Evolutionary conservation across 1,139 yeast genomes (phyloP).

Genomic region (Wickerhamomyces sp.): DNA sequence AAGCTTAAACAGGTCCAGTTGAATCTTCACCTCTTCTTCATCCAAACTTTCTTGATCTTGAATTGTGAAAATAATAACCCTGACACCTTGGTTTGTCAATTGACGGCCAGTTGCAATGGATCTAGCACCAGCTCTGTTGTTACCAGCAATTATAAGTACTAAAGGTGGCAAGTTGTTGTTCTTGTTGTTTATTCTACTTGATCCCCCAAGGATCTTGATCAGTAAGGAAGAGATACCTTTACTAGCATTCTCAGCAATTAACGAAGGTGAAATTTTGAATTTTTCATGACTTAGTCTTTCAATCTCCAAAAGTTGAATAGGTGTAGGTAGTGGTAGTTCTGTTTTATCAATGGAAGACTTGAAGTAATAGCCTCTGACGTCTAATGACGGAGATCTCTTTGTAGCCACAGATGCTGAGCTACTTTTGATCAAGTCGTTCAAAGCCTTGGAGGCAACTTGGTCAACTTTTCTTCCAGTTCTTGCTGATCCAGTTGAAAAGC

Average conservation of each 20-base stretch:
- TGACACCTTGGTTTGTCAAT: slow-evolving; percentile 66
- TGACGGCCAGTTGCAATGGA: slow-evolving; percentile 82
- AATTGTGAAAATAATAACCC: slow-evolving; percentile 56
- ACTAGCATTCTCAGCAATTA: slow-evolving; percentile 68
- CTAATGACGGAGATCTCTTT: slow-evolving; percentile 17
- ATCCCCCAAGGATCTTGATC: slow-evolving; percentile 63
- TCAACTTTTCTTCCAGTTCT: slow-evolving; percentile 10
- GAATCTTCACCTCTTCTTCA: slow-evolving; percentile 28
- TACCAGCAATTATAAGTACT: slow-evolving; percentile 66
- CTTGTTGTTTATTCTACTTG: slow-evolving; percentile 48
- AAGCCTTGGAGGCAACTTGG: background rate
- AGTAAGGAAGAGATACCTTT: slow-evolving; percentile 59
- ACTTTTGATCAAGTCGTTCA: slow-evolving; percentile 7
- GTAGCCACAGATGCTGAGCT: slow-evolving; percentile 1
- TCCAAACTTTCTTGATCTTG: slow-evolving; percentile 31
- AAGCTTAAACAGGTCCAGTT: slow-evolving; percentile 49
- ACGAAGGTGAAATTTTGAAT: slow-evolving; percentile 44
- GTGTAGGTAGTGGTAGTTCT: slow-evolving; percentile 60
- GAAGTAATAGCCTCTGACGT: slow-evolving; percentile 14
- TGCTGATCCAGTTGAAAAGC: no score
- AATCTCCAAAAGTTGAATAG: slow-evolving; percentile 77
- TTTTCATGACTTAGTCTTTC: slow-evolving; percentile 55
- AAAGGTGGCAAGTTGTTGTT: slow-evolving; percentile 80
- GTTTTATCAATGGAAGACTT: slow-evolving; percentile 13
- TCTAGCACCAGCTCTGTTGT: slow-evolving; percentile 67